phyloP scores from a whole-genome alignment of 192 early-diverging fungal genomes.

The Umbelopsis sp. region DNA sequence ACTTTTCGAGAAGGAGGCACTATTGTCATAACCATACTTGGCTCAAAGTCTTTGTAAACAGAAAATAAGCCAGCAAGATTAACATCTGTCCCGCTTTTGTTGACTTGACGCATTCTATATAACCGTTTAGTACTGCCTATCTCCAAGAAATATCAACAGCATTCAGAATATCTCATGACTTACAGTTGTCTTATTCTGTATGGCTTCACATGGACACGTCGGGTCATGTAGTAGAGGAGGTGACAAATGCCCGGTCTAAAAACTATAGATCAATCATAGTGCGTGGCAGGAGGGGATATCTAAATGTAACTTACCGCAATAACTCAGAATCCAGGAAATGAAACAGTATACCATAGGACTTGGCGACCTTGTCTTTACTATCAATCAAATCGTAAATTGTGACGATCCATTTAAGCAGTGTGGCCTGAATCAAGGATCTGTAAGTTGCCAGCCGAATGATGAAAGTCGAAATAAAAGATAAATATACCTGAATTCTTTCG shows the following conservation, averaged over 20 bases:
- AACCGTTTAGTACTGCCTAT: background rate
- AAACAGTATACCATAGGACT: conserved; percentile 54
- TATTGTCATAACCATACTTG: conserved; percentile 40
- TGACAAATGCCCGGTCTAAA: conserved; percentile 47
- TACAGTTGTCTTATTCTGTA: conserved; percentile 55
- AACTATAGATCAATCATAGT: too few relatives aligned
- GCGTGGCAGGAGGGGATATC: too few relatives aligned
- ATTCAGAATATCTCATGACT: background rate
- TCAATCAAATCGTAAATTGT: conserved; percentile 50
- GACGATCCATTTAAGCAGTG: conserved; percentile 50
- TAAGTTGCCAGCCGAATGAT: background rate
- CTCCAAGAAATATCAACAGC: background rate
- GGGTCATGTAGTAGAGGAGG: conserved; percentile 52
- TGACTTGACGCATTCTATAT: conserved; percentile 42
- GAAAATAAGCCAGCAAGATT: conserved; percentile 45
- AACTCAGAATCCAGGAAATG: conserved; percentile 33
- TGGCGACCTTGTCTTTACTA: conserved; percentile 38
- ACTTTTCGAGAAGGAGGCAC: conserved; percentile 26
- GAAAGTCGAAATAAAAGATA: background rate
- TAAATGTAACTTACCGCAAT: background rate
- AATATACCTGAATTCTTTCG: background rate
- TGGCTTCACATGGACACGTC: conserved; percentile 48
- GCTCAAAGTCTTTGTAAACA: conserved; percentile 50
- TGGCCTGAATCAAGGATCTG: conserved; percentile 25
- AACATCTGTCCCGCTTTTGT: conserved; percentile 40